Evolutionary conservation across 805 yeast species (phyloP), one percentile per base, ranked within the genome.

Genomic region (Kodamaea nitidulidarum): DNA sequence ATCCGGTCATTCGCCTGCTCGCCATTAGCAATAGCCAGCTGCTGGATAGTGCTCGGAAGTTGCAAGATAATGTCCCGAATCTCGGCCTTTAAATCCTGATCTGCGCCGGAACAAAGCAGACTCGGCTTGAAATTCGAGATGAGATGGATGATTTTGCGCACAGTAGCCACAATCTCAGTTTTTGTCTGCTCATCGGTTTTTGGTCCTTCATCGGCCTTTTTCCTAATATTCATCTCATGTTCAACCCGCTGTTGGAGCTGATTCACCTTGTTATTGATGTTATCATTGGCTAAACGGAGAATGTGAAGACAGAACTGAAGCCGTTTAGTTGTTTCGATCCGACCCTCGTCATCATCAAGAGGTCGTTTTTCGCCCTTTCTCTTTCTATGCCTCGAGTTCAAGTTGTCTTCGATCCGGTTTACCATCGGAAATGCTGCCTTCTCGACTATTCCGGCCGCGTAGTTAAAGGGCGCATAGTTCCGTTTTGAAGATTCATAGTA

Each of bases 121-220:
- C 65, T 58, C 6, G 71, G 71, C 32, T 57, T 85, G 49, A 87
- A 86, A 46, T 84, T 85, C 3, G 97, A 86, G 8, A 93, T 84
- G 27, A 91, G 78, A 29, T 80, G 78, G 25, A 90, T 88, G 34
- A 88, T 88, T 55, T 88, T 91, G 57, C 87, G 86, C 17, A 93
- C 90, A 0, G 97, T 93, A 0, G 84, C 76, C 7, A 90, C 81
- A 25, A 91, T 87, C 49, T 91, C 98, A 48, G 80, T 76, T 46
- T 86, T 84, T 25, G 90, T 73, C 32, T 78, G 60, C 39, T 33
- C 48, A 3, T 35, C 43, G 4, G 33, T 25, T 24, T 39, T 37
- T 50, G 47, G 27, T 33, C 47, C 44, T 33, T 52, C 61, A 27
- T 33, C 48, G 3, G 37, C 43, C 8, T 34, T 27, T 25, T 39